phyloP scores from a whole-genome alignment of 768 basidiomycete species.

The Favolaschia claudopus region DNA sequence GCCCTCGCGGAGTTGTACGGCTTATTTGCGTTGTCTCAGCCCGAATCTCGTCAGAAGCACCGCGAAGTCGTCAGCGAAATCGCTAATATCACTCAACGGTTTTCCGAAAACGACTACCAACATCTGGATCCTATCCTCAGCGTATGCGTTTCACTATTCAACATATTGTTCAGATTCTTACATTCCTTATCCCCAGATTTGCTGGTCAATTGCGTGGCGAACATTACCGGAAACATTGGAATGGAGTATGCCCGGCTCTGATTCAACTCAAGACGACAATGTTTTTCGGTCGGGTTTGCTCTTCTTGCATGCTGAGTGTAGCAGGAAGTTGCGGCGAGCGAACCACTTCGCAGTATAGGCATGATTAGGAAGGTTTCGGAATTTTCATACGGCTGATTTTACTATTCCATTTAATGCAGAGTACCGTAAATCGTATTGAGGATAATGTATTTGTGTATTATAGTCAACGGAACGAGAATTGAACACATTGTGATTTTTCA shows the following conservation, averaged over 20 bases:
- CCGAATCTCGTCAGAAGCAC: slow-evolving; percentile 1
- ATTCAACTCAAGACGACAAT: background rate
- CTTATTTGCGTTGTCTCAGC: slow-evolving; percentile 11
- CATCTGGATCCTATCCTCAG: slow-evolving; percentile 4
- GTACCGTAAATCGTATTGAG: too few species aligned
- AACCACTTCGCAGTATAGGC: background rate
- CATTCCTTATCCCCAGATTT: too few species aligned
- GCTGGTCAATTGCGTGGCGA: background rate
- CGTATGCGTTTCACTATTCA: background rate
- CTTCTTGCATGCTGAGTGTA: slow-evolving; percentile 6
- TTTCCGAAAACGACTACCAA: slow-evolving; percentile 11
- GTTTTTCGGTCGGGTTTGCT: background rate
- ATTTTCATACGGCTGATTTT: too few species aligned
- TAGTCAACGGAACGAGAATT: too few species aligned
- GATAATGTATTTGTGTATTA: too few species aligned
- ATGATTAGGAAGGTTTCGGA: too few species aligned
- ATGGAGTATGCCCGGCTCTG: background rate
- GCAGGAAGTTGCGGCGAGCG: background rate
- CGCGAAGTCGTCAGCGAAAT: slow-evolving; percentile 9
- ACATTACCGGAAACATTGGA: background rate
- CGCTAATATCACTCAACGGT: background rate
- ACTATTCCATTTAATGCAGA: too few species aligned
- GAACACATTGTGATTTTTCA: too few species aligned
- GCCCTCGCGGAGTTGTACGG: slow-evolving; percentile 13
- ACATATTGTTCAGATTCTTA: too few species aligned